phyloP scores from a whole-genome alignment of 2,329 filamentous ascomycete species.

The Penicillium italicum region DNA sequence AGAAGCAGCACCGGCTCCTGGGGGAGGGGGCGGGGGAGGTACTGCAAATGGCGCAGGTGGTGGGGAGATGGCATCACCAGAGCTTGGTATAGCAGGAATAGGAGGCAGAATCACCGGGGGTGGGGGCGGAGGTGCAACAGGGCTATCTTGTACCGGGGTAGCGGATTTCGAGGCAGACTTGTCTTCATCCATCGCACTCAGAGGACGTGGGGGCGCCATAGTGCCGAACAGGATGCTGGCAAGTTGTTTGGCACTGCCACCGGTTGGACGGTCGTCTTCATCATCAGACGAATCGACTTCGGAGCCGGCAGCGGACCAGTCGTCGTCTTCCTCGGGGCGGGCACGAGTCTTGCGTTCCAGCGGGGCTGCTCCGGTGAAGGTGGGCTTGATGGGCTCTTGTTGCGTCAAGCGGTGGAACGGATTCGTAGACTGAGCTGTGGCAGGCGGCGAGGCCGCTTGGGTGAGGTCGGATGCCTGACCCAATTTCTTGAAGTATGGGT shows the following conservation, averaged over 20 bases:
- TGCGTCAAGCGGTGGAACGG: conserved; percentile 84
- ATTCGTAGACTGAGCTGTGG: conserved; percentile 73
- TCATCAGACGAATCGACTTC: conserved; percentile 68
- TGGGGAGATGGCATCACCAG: conserved; percentile 26
- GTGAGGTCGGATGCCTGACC: conserved; percentile 60
- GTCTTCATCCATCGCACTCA: conserved; percentile 72
- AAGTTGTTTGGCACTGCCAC: conserved; percentile 81
- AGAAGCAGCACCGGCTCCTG: conserved; percentile 37
- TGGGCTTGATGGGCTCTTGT: conserved; percentile 49
- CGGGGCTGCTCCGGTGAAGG: conserved; percentile 51
- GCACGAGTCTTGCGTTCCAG: conserved; percentile 50
- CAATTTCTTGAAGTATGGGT: conserved; percentile 91
- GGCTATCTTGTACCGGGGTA: conserved; percentile 44
- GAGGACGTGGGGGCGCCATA: conserved; percentile 86
- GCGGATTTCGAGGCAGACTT: conserved; percentile 52
- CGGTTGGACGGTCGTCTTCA: conserved; percentile 73
- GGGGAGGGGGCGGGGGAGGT: conserved; percentile 37
- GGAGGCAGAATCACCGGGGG: conserved; percentile 43
- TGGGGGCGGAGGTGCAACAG: conserved; percentile 43
- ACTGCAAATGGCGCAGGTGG: conserved; percentile 26
- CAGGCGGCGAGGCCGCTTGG: conserved; percentile 44
- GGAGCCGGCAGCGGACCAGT: conserved; percentile 78
- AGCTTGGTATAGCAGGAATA: conserved; percentile 29
- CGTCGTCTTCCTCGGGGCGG: conserved; percentile 63
- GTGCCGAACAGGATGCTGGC: conserved; percentile 95